Evolutionary conservation across 2,329 filamentous ascomycete genomes (phyloP), one percentile per base, ranked within the genome.

Genomic region (Fusarium musae): DNA sequence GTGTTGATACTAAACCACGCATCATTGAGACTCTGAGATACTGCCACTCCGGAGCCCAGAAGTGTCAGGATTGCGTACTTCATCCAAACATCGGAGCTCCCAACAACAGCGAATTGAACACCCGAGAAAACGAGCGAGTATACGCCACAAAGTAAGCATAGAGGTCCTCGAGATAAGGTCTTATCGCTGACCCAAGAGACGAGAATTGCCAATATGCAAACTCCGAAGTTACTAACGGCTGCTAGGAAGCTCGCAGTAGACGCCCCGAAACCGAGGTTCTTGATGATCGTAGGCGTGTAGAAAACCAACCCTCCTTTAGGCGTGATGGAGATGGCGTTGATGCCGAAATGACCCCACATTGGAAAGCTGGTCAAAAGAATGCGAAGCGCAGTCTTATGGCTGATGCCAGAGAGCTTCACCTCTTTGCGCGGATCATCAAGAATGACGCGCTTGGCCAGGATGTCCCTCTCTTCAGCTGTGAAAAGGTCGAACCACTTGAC

Each of bases 201-300:
- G 0, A 66, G 6, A 2, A 59, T 66, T 0, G 63, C 63, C 37
- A 66, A n/a, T n/a, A 66, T 59, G 0, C 63, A 66, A 0, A 66
- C 63, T 0, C 63, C 61, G 19, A 66, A 66, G 2, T 66, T 66
- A 19, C 57, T 53, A 4, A 66, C 63, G 0, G 63, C 63, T 9
- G 63, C 40, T 1, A 66, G 7, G 3, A 66, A 66, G 1, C 63
- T 66, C 3, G 61, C 63, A 1, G 63, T 66, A 26, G 63, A 66
- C 6, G 63, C 37, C 16, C n/a, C 16, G 2, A 66, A 66, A 0
- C 63, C 63, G 1, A 66, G 63, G 1, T 66, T 66, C 15, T 66
- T 66, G 6, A 66, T 66, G 1, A 66, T 66, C 3, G 63, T 49
- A 1, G 63, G 63, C 8, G 50, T 66, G 37, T 66, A 66, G 3